Base-by-base conservation (phyloP, 1,284 basidiomycete genomes). In the Anthracocystis panici-leucophaei region DNA sequence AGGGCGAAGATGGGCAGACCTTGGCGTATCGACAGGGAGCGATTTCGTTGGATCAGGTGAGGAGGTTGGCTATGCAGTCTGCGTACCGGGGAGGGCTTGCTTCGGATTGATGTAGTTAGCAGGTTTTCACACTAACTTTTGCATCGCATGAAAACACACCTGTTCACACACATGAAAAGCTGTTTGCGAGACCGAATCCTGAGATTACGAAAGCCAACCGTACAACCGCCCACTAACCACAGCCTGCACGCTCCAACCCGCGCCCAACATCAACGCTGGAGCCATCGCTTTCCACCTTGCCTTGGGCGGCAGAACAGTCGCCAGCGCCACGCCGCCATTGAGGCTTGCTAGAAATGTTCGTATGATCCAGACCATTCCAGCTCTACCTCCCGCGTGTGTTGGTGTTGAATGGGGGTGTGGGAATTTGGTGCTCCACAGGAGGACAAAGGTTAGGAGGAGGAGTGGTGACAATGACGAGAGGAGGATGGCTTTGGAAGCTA, bases 381-480 rank as follows among this genome's bases (percentile, higher is more conserved):
- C 45, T 16, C n/a, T 45, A 11, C 46, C 16, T 9, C 10, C 18
- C 16, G 6, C 23, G 33, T 16, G 35, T 20, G 33, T 31, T 20
- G 21, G 18, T 25, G 42, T 12, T 29, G 51, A 12, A 21, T 45
- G 14, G 18, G 58, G n/a, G 49, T 60, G 65, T n/a, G 75, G 67
- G 51, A 75, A 67, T 31, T 66, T 66, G 18, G 65, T 90, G 29
- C 89, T 89, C 94, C 94, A 96, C 68, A 96, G 91, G 0, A 92
- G 90, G 18, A 96, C 89, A 18, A 93, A 87, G 72, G 93, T 90
- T 23, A 95, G 89, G 5, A 96, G 89, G 82, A 95, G 91, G 10
- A 94, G 88, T 75, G 95, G 95, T 2, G 92, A 91, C 38, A 95
- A 87, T 1, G 94, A 93, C 0, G 93, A 93, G 83, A 94, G 95